These are phyloP conservation scores for Trebouxia gelatinosa DNA, from an alignment of 163 green algal genomes.

Conservation along the genomic window DNA sequence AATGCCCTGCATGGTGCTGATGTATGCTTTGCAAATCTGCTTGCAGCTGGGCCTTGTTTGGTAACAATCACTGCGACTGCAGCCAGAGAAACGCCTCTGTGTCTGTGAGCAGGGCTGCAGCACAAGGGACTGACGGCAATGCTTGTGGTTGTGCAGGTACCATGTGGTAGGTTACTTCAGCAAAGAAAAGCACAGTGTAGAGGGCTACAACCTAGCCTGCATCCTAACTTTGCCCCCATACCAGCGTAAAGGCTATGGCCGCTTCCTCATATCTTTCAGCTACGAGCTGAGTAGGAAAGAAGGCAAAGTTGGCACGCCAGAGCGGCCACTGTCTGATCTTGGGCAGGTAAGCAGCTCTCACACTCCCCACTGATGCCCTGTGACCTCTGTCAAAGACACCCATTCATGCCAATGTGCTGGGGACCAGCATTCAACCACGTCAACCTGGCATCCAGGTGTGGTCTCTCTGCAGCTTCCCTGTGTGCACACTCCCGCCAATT, in stretches of 20 bases:
- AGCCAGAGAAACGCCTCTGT: no score
- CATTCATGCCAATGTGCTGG: background rate
- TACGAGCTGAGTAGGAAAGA: constrained; percentile 98
- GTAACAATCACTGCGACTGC: no score
- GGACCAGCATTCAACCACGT: background rate
- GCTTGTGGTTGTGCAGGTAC: constrained; percentile 41
- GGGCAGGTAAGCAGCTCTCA: constrained; percentile 77
- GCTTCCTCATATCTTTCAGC: constrained; percentile 98
- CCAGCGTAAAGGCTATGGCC: constrained; percentile 98
- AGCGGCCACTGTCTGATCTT: constrained; percentile 89
- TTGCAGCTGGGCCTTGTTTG: no score
- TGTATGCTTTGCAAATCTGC: no score
- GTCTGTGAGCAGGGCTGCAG: no score
- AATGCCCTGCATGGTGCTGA: no score
- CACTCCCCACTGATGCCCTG: background rate
- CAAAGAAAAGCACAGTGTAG: constrained; percentile 94
- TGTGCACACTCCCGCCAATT: constrained; percentile 4
- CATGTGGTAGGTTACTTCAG: constrained; percentile 85
- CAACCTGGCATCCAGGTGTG: background rate
- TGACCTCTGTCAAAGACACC: background rate
- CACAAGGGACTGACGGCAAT: background rate
- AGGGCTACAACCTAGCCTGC: constrained; percentile 99
- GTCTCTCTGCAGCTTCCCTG: background rate
- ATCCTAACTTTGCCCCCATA: constrained; percentile 98
- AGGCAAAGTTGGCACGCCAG: constrained; percentile 78